Conservation (phyloP, 768 basidiomycete species). For the Omphalotus guepiniiformis region DNA sequence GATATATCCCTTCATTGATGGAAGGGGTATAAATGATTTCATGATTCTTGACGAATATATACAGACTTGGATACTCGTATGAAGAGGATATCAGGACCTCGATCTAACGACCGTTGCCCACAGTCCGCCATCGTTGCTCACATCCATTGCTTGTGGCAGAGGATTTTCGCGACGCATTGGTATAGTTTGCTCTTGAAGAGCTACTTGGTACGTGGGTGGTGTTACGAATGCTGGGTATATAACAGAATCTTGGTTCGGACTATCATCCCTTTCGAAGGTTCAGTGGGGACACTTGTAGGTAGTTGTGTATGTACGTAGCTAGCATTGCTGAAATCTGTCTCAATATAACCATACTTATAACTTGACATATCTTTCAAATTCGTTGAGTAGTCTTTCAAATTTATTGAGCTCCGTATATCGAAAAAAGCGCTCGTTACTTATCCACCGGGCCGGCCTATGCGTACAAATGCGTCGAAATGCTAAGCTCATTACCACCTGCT, state of each 20-base stretch:
- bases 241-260: constrained; percentile 1
- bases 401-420: too few species aligned
- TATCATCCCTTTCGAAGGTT: not conserved
- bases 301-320: constrained; percentile 8
- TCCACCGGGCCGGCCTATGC: too few species aligned
- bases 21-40: constrained; percentile 2
- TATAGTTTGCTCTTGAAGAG: not conserved
- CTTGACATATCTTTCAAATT: too few species aligned
- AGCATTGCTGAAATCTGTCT: too few species aligned
- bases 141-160: not conserved
- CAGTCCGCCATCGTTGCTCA: not conserved
- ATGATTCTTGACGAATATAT: constrained; percentile 10
- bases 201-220: not conserved
- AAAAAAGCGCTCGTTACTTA: too few species aligned
- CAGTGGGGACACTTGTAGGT: not conserved
- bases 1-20: not conserved
- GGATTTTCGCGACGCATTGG: not conserved
- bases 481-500: too few species aligned
- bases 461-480: too few species aligned
- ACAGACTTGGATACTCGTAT: not conserved
- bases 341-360: too few species aligned
- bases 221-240: not conserved
- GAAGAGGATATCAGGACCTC: not conserved
- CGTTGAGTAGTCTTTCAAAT: too few species aligned
- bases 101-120: not conserved